These are phyloP conservation scores for Mycosphaerella sp. DNA, from an alignment of 2,329 filamentous ascomycete genomes.

Conservation along the genomic window DNA sequence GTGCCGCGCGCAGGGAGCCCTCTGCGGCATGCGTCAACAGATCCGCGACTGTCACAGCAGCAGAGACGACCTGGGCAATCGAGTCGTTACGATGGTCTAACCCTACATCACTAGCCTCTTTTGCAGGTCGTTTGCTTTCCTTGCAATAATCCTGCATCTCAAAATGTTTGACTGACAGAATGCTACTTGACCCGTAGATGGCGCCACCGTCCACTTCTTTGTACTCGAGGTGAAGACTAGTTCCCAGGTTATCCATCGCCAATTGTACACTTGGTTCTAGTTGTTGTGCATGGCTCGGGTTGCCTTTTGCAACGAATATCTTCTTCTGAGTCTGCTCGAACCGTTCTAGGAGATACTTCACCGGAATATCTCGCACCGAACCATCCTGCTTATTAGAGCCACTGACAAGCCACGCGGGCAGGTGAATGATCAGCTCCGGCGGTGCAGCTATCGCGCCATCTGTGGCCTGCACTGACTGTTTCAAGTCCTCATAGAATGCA, in stretches of 20 bases:
- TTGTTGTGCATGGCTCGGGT: not conserved
- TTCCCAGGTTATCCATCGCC: not conserved
- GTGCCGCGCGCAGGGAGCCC: not conserved
- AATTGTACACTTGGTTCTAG: not conserved
- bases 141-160: not conserved
- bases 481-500: conserved; percentile 17
- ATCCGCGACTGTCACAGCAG: conserved; percentile 2
- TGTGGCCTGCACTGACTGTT: conserved; percentile 13
- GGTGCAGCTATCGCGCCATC: conserved; percentile 18
- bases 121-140: not conserved
- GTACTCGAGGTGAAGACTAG: conserved; percentile 11
- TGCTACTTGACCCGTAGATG: conserved; percentile 15
- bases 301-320: not conserved
- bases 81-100: not conserved
- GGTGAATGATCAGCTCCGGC: conserved; percentile 18
- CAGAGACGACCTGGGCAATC: not conserved
- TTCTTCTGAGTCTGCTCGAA: conserved; percentile 25
- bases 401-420: conserved; percentile 19
- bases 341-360: conserved; percentile 27
- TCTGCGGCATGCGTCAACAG: not conserved
- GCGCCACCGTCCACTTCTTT: conserved; percentile 19
- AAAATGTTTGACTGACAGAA: conserved; percentile 5
- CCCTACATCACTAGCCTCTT: not conserved
- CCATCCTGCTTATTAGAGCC: not conserved
- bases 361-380: conserved; percentile 7